phyloP scores from a whole-genome alignment of 805 yeast species.

The Blastobotrys robertii region DNA sequence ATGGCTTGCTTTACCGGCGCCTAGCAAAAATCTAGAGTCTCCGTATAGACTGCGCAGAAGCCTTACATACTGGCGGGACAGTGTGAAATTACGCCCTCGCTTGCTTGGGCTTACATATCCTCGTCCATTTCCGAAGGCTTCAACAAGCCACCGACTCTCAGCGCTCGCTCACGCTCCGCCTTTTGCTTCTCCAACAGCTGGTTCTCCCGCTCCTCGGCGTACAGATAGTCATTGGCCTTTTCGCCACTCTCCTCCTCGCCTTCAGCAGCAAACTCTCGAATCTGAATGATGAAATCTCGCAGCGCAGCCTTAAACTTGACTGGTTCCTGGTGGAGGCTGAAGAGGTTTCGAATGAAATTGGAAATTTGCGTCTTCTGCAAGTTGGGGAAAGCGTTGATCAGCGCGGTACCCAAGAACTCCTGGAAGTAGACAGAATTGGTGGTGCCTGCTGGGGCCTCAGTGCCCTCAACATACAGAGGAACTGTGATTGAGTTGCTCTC shows the following conservation, averaged over 20 bases:
- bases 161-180: conserved; percentile 69
- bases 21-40: too few relatives aligned
- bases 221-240: conserved; percentile 78
- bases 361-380: conserved; percentile 73
- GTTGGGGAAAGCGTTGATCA: conserved; percentile 86
- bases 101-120: conserved; percentile 21
- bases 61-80: too few relatives aligned
- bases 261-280: conserved; percentile 84
- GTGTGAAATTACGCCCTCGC: too few relatives aligned
- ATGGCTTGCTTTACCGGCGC: too few relatives aligned
- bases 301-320: conserved; percentile 70
- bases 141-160: conserved; percentile 83
- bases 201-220: conserved; percentile 83
- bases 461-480: conserved; percentile 67
- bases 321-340: conserved; percentile 60
- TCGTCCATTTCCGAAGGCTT: conserved; percentile 95
- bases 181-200: conserved; percentile 61
- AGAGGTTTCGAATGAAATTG: conserved; percentile 68
- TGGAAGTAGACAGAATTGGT: conserved; percentile 68
- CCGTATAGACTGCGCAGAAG: too few relatives aligned
- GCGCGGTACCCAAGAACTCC: conserved; percentile 71
- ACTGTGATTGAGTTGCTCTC: conserved; percentile 63
- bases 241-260: neutral
- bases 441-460: conserved; percentile 75
- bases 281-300: conserved; percentile 93